Evolutionary conservation across 2,329 filamentous ascomycete genomes (phyloP).

Genomic region (Dendryphion nanum): DNA sequence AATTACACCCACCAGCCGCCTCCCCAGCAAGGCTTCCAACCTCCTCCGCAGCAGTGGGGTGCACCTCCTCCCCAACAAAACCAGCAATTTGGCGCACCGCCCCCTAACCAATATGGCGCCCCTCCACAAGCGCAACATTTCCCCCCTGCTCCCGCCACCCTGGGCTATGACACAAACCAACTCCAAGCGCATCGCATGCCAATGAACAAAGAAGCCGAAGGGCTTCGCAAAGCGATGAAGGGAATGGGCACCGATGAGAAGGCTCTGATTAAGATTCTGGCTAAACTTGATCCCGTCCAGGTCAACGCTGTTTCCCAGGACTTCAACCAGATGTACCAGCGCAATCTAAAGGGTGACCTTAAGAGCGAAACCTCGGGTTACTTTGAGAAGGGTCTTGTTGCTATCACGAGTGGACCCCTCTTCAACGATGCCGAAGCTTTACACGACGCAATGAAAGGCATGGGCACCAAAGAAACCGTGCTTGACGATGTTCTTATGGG

Average conservation of each 20-base stretch:
- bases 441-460: conserved; percentile 69
- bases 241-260: conserved; percentile 89
- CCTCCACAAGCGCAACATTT: conserved; percentile 15
- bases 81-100: conserved; percentile 8
- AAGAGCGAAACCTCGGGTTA: conserved; percentile 71
- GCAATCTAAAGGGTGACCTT: conserved; percentile 72
- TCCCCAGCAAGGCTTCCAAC: conserved; percentile 20
- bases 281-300: conserved; percentile 75
- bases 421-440: conserved; percentile 71
- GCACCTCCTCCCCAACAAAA: conserved; percentile 12
- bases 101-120: conserved; percentile 10
- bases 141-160: conserved; percentile 49
- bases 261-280: conserved; percentile 66
- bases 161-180: conserved; percentile 73
- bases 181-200: conserved; percentile 51
- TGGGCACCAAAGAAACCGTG: conserved; percentile 81
- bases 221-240: conserved; percentile 81
- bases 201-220: conserved; percentile 66
- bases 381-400: conserved; percentile 72
- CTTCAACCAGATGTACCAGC: conserved; percentile 62
- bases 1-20: conserved; percentile 20
- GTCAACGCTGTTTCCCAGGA: conserved; percentile 60
- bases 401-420: conserved; percentile 76
- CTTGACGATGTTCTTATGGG: conserved; percentile 84
- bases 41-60: conserved; percentile 11